Base-by-base conservation (phyloP, 495 filamentous ascomycete species). In the Pyrenula massariospora region DNA sequence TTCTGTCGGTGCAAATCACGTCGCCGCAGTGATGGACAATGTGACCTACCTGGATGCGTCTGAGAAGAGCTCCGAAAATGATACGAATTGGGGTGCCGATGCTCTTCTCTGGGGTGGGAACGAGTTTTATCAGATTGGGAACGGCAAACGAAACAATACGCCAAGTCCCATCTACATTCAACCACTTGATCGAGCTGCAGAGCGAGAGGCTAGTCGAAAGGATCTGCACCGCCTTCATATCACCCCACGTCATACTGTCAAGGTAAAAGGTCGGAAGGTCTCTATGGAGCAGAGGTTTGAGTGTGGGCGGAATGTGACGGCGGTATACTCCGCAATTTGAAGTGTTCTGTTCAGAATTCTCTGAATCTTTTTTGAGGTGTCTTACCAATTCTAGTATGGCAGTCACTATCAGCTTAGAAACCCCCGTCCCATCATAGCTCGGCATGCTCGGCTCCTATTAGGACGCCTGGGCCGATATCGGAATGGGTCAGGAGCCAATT, bases 31-130 rank as follows among this genome's bases (percentile, higher is more conserved):
- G 1, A 79, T 97, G 81, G 77, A 84, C 60, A 96, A 95, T 63
- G 75, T 85, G 21, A 84, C 87, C 1, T 78, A 83, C 54, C 64
- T 89, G 42, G 62, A 59, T 12, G 65, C 73, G 15, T 76, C 82
- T 2, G 70, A 69, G n/a, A 69, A 67, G 15, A 68, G 68, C 11
- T 63, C 73, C 3, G 64, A 70, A 5, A 75, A 72, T 11, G 75
- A 78, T 2, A 73, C 73, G 2, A 80, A 83, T 52, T 95, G 80
- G 76, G 92, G 92, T 53, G 82, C 83, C 10, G 93, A 97, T 67
- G 83, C 87, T 1, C 65, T 96, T 3, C 94, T 85, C 79, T 98
- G 91, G 88, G 93, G 93, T 60, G 88, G 87, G 42, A 98, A 96
- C 63, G 92, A 98, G 71, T 78, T 82, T 59, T 95, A 87, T 64